These are phyloP conservation scores for Mycena amicta DNA, from an alignment of 768 basidiomycete genomes.

Conservation along the genomic window DNA sequence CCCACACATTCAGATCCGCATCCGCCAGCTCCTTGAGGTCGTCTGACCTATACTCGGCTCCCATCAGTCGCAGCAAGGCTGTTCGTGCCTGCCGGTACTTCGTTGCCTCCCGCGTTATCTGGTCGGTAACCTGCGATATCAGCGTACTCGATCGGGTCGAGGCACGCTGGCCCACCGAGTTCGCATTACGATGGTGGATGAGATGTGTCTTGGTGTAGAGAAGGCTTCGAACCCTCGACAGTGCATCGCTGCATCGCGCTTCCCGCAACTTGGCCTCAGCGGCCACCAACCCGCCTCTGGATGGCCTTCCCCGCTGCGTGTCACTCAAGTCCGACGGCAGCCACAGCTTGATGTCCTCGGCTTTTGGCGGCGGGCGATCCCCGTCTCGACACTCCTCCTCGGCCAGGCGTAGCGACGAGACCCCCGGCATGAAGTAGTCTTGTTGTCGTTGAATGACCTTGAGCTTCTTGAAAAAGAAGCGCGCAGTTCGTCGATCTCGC, in stretches of 20 bases:
- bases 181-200: no score
- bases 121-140: no score
- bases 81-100: not conserved
- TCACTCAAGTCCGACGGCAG: not conserved
- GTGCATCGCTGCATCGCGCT: not conserved
- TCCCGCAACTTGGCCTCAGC: slow-evolving; percentile 10
- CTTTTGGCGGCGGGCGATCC: no score
- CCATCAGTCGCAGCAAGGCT: slow-evolving; percentile 5
- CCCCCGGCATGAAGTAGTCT: not conserved
- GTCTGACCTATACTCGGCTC: not conserved
- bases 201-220: no score
- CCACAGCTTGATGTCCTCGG: no score
- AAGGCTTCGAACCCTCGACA: not conserved
- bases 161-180: no score
- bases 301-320: not conserved
- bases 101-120: not conserved
- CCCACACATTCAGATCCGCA: not conserved
- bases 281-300: not conserved
- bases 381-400: no score
- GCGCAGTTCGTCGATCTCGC: slow-evolving; percentile 8
- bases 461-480: no score
- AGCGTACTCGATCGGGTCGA: no score
- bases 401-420: no score
- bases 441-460: slow-evolving; percentile 2
- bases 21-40: not conserved